phyloP scores from a whole-genome alignment of 1,139 yeast genomes.

The Nakaseomyces delphensis region DNA sequence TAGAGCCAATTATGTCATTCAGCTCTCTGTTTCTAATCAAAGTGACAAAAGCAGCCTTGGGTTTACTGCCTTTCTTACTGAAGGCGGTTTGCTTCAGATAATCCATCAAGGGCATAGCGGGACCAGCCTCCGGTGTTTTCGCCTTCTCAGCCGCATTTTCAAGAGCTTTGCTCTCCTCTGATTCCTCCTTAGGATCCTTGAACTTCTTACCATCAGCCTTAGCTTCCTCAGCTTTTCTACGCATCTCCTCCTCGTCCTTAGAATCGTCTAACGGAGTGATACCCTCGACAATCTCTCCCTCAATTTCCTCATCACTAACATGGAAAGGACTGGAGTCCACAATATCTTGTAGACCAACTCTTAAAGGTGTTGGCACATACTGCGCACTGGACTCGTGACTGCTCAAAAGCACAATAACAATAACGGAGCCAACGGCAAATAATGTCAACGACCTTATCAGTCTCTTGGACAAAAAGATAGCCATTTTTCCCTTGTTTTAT shows the following conservation, averaged over 20 bases:
- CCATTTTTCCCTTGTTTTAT: conserved; percentile 8
- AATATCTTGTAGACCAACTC: no score
- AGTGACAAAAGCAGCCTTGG: conserved; percentile 61
- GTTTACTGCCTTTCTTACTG: conserved; percentile 20
- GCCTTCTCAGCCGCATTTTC: conserved; percentile 9
- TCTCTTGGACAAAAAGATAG: conserved; percentile 15
- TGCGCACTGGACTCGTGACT: conserved; percentile 7
- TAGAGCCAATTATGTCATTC: conserved; percentile 41
- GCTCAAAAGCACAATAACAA: conserved; percentile 10
- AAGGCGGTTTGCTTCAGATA: conserved; percentile 12
- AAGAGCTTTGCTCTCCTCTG: conserved; percentile 4
- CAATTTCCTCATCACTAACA: conserved; percentile 1
- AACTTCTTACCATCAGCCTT: conserved; percentile 1
- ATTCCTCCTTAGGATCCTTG: conserved; percentile 3
- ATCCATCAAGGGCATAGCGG: conserved; percentile 7
- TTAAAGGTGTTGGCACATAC: background rate
- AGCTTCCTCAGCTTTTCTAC: conserved; percentile 3
- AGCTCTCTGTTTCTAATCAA: conserved; percentile 64
- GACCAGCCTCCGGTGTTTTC: conserved; percentile 3
- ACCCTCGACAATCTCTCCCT: background rate
- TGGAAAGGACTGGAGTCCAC: no score
- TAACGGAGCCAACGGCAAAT: conserved; percentile 7
- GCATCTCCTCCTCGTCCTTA: background rate
- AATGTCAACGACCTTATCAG: conserved; percentile 11
- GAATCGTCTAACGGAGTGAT: background rate